phyloP scores from a whole-genome alignment of 2,329 filamentous ascomycete genomes.

The Stemphylium vesicarium region DNA sequence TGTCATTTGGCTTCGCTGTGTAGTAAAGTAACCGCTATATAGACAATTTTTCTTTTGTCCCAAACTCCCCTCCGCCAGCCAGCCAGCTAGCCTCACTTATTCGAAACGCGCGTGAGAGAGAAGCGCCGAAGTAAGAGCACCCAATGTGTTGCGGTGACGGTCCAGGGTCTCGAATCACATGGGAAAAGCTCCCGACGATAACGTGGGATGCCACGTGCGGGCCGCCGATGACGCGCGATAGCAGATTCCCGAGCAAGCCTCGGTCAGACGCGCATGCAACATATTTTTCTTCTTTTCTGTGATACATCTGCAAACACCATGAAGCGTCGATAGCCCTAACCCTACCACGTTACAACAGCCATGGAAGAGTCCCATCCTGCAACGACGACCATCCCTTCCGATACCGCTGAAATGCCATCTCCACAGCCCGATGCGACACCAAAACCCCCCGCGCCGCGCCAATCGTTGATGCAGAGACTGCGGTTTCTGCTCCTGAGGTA shows the following conservation, averaged over 20 bases:
- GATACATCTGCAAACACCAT: not conserved
- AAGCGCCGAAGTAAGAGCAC: not conserved
- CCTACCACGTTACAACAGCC: not conserved
- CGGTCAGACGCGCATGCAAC: slow-evolving; percentile 10
- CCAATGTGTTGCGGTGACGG: not conserved
- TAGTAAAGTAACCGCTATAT: not conserved
- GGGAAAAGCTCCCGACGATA: not conserved
- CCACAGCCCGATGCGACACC: slow-evolving; percentile 16
- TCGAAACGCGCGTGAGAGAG: not conserved
- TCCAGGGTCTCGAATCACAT: slow-evolving; percentile 16
- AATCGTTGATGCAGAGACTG: slow-evolving; percentile 19
- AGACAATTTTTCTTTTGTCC: too few relatives aligned
- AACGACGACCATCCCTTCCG: slow-evolving; percentile 32
- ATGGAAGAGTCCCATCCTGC: slow-evolving; percentile 28
- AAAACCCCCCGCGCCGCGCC: slow-evolving; percentile 8
- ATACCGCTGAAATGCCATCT: slow-evolving; percentile 11
- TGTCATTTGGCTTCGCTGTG: not conserved
- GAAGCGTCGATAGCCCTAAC: slow-evolving; percentile 5
- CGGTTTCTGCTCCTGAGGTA: slow-evolving; percentile 26
- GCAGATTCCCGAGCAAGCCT: slow-evolving; percentile 13
- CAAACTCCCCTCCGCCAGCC: too few relatives aligned
- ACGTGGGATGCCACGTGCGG: slow-evolving; percentile 9
- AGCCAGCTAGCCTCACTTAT: too few relatives aligned
- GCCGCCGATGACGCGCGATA: slow-evolving; percentile 8
- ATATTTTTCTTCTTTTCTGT: not conserved